Evolutionary conservation across 1,284 basidiomycete species (phyloP), one percentile per base, ranked within the genome.

Genomic region (Gomphus bonarii): DNA sequence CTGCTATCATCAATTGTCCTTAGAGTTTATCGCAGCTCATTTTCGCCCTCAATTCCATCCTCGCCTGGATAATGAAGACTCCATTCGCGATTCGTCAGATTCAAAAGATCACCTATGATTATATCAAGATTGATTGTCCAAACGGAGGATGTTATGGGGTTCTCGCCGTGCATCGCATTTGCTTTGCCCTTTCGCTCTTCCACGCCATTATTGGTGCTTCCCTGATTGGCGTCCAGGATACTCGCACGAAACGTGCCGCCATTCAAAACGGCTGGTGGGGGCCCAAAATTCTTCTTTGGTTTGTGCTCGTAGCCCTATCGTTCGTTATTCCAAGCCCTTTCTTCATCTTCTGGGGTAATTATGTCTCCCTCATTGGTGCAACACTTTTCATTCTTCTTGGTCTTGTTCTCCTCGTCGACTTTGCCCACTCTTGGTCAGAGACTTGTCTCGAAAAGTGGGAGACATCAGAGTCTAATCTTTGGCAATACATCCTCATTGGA

Each of bases 191-290:
- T 12, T 80, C 90, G 2, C 73, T 99, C 12, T 90, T 98, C 70
- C 95, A 99, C 70, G 72, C 85, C 54, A 75, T 98, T 50, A 75
- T 98, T 52, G 85, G 91, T 58, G 65, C 82, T 0, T 75, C 84
- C 22, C 81, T 99, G 31, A 79, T 97, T 60, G 92, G 92, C 28
- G 89, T 99, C 7, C 81, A 83, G 63, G 88, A 95, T 66, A 97
- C 97, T 5, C 82, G 86, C 59, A 85, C 93, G 60, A 94, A 91
- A 69, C 82, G 95, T 20, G 91, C 95, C 1, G 85, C 92, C 11
- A 84, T 99, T 59, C 95, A 99, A 76, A 99, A 99, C 68, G 95
- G 95, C 30, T 99, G 95, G 95, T 99, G 95, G 95, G 95, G 95
- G 36, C 95, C 94, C 12, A 99, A 99, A 69, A 84, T 93, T 36